Evolutionary conservation across 176 grass and related monocot genomes (phyloP), one percentile per base, ranked within the genome.

Genomic region (Rhipidocladum racemiflorum): DNA sequence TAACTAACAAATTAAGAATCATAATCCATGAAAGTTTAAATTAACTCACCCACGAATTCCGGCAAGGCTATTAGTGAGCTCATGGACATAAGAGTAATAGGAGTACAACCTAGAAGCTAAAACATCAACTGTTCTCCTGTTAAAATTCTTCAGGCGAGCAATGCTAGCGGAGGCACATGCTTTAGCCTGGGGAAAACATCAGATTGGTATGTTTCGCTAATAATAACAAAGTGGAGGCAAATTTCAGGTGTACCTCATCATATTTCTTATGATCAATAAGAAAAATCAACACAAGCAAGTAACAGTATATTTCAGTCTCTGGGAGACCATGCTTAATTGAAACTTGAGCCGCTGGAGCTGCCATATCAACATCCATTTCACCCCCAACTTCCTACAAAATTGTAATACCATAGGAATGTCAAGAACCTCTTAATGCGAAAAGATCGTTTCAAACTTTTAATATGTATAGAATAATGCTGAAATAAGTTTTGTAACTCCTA

Each of bases 281-380:
- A 70, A 91, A 97, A 73, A 92, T 92, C 38, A 94, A 67, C 60
- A 97, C 90, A 60, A 94, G 84, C 69, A 97, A 77, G 83, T 94
- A 94, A 76, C 94, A 94, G 36, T 97, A 94, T 63, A 92, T 92
- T 87, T 97, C 88, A 85, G 91, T 86, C 74, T 97, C 92, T 36
- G 84, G 84, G 27, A 94, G 70, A 11, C 86, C 67, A 73, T 90
- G 90, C 44, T 97, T 98, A 38, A 66, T 74, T 42, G 82, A 69
- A 88, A 82, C 32, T 88, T 91, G 92, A 79, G 21, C 45, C 5
- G 45, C 7, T 84, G 78, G 78, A 82, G 67, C 59, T 36, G 80
- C 65, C 12, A 59, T 17, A 74, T 97, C 94, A 81, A 94, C 82
- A 56, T 97, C 94, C 88, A 97, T 97, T 78, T 92, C 87, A 85